Evolutionary conservation across 2,329 filamentous ascomycete species (phyloP).

Genomic region (Colletotrichum neosansevieriae): DNA sequence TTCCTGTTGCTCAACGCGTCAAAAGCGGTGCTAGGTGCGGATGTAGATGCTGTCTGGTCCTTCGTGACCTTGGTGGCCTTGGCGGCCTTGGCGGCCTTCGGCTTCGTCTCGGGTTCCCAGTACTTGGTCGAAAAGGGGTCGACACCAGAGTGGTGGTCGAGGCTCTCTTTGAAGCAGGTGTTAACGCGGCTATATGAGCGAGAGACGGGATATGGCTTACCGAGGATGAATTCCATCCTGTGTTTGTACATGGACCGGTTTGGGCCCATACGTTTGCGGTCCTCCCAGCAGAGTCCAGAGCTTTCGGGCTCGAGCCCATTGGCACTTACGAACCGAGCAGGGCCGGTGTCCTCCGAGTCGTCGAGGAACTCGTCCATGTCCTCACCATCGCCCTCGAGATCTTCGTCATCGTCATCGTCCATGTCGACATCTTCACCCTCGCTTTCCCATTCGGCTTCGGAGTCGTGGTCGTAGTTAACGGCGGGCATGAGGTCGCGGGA

Average conservation of each 20-base stretch:
- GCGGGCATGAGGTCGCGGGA: conserved; percentile 66
- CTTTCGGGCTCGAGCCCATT: conserved; percentile 81
- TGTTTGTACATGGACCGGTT: conserved; percentile 68
- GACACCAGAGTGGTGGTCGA: conserved; percentile 69
- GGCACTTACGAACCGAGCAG: conserved; percentile 68
- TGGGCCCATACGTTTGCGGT: conserved; percentile 60
- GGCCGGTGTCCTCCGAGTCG: conserved; percentile 79
- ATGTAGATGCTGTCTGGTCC: conserved; percentile 36
- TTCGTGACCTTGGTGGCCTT: too few species aligned
- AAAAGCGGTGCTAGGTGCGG: conserved; percentile 51
- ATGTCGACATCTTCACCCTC: conserved; percentile 78
- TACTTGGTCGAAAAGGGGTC: conserved; percentile 88
- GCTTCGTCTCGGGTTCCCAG: conserved; percentile 69
- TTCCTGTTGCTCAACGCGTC: conserved; percentile 46
- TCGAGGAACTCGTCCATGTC: conserved; percentile 91
- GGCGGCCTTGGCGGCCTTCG: conserved; percentile 36
- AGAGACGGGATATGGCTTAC: conserved; percentile 59
- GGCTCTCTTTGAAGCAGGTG: conserved; percentile 53
- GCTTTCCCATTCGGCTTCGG: conserved; percentile 86
- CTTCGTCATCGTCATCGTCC: conserved; percentile 77
- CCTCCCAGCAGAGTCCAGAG: conserved; percentile 88
- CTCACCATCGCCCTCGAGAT: conserved; percentile 79
- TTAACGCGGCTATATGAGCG: conserved; percentile 40
- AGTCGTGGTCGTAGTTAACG: conserved; percentile 86
- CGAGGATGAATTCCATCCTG: conserved; percentile 80